Evolutionary conservation across 345 rosid genomes (phyloP), one percentile per base, ranked within the genome.

Genomic region (Litchi chinensis): DNA sequence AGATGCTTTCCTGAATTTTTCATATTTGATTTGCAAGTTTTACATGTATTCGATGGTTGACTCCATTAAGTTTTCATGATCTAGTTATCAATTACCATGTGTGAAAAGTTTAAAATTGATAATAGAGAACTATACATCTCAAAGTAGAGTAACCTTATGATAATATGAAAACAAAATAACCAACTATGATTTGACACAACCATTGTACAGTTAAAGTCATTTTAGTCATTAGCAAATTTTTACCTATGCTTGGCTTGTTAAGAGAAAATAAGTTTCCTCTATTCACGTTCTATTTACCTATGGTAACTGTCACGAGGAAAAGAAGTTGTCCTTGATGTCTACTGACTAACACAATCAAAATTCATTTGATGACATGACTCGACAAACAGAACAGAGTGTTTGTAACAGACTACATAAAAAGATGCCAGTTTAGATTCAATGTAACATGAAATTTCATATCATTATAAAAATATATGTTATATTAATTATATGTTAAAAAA

Each of bases 31-130:
- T 43, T 43, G 28, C 24, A 41, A 10, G 32, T 19, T 40, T 67
- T 39, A 8, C 19, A 21, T 28, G 68, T 12, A 28, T 43, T 66
- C 0, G 13, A 39, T 67, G 48, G 70, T 18, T 40, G 48, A 40
- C 48, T 40, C 21, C 22, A 24, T 62, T 37, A 39, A n/a, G 10
- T 43, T 74, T 39, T 24, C 56, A 40, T 74, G 41, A 6, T 13
- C 69, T 52, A 62, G 11, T 16, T 62, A 37, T 43, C 57, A 62
- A 6, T 16, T 62, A 37, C 24, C 57, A 24, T 44, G 15, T 24
- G 65, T 74, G 21, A 43, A 63, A 24, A 40, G 9, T 74, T 74
- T 5, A 26, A 74, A 74, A 44, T 6, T 74, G 57, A 24, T 22
- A 44, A 43, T 46, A 10, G 24, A 8, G 6, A 74, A 6, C 41